Conservation (phyloP, 192 early-diverging fungal species). For the Anaeromyces robustus region DNA sequence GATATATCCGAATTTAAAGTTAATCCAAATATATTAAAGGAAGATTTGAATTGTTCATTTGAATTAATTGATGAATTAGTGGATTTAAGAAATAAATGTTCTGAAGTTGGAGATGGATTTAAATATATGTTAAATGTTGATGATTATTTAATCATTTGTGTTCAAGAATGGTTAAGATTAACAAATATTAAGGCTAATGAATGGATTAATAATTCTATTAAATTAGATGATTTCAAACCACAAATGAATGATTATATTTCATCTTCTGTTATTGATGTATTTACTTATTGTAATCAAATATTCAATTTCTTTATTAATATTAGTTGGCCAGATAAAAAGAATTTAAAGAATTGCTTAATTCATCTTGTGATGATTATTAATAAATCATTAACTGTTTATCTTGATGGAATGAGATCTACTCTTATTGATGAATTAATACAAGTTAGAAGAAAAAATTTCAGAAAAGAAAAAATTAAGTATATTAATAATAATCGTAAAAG, state of each 20-base stretch:
- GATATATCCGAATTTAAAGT: not conserved
- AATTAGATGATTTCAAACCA: not conserved
- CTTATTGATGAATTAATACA: not conserved
- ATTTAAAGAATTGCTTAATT: not conserved
- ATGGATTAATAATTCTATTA: not conserved
- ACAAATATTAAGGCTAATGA: not conserved
- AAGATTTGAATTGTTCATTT: not conserved
- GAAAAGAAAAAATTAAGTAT: not conserved
- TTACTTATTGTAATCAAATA: not conserved
- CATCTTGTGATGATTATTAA: not conserved
- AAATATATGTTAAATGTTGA: not conserved
- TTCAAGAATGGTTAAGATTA: not conserved
- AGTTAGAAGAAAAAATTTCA: not conserved
- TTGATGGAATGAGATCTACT: not conserved
- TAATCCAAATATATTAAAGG: not conserved
- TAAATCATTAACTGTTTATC: not conserved
- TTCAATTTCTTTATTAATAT: not conserved
- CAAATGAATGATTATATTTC: not conserved
- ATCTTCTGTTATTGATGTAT: not conserved
- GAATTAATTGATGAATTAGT: not conserved
- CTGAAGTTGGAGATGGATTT: not conserved
- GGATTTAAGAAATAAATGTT: not conserved
- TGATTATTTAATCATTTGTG: not conserved
- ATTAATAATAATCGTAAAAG: not conserved
- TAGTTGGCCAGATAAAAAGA: not conserved